A percentile compares a stretch with the other conserved stretches of the same genome.
Conservation (phyloP, 2,329 filamentous ascomycete species). For the Phyllosticta citrichinensis region DNA sequence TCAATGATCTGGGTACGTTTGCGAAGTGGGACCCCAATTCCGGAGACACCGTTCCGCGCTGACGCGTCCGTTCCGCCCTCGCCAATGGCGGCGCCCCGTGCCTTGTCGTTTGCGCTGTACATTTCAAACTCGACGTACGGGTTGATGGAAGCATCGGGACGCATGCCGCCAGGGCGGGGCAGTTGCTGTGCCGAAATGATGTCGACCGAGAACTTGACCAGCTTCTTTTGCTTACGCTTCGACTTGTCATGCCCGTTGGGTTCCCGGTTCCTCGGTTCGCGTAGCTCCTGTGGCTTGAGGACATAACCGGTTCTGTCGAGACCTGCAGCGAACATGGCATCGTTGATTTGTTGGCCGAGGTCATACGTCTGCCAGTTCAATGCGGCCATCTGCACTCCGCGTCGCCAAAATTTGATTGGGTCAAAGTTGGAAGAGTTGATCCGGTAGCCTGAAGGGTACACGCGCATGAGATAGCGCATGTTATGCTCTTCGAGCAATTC, state of each 20-base stretch:
- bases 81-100: constrained; percentile 58
- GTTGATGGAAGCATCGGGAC: constrained; percentile 68
- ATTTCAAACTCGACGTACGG: constrained; percentile 94
- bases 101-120: constrained; percentile 86
- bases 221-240: constrained; percentile 65
- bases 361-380: constrained; percentile 99
- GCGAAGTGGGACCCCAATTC: constrained; percentile 62
- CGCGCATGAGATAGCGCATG: constrained; percentile 80
- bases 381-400: constrained; percentile 94
- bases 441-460: constrained; percentile 78
- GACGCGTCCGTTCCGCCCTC: constrained; percentile 58
- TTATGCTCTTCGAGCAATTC: constrained; percentile 80
- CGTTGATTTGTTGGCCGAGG: constrained; percentile 88
- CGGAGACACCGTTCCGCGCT: constrained; percentile 52
- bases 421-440: constrained; percentile 90
- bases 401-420: constrained; percentile 84
- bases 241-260: constrained; percentile 41
- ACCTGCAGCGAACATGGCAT: constrained; percentile 92
- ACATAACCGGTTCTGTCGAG: constrained; percentile 85
- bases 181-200: constrained; percentile 92
- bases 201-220: constrained; percentile 75
- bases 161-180: constrained; percentile 66
- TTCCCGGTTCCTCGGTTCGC: constrained; percentile 30
- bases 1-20: constrained; percentile 70
- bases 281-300: constrained; percentile 78